Base-by-base conservation (phyloP, 306 rosid genomes). In the Alnus glutinosa region DNA sequence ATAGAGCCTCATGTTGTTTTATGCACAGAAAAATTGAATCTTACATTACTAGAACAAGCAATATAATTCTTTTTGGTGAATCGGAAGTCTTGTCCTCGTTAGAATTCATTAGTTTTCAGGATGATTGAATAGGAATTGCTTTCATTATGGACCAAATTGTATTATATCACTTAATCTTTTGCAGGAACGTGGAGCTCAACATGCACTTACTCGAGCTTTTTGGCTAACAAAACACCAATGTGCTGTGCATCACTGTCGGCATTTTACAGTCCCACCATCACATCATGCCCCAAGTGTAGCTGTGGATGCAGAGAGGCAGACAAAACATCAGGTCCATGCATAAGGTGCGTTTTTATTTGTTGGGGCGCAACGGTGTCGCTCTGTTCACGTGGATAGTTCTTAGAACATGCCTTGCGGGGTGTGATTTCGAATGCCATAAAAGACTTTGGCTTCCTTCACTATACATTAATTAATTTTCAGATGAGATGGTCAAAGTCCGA, bases 241-340 rank as follows among this genome's bases (percentile, higher is more conserved):
- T 92, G 97, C 55, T 92, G 96, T 68, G 93, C 87, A 76, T 94
- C 98, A 28, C 86, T 92, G 73, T 94, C 98, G 61, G 70, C 98
- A 73, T 92, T 94, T 80, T 94, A 94, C 87, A 86, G 80, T 78
- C 92, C 92, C 18, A 36, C 28, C 36, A 69, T 94, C 91, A 89
- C 96, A 58, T 54, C 89, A 34, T 90, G 96, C 82, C 89, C 85
- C 18, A 62, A 61, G 12, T 92, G 96, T 78, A 89, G 92, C 79
- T 89, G 97, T 73, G 96, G 96, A 73, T 94, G 98, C 89, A 84
- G 84, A 66, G 79, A 79, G 71, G 81, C 85, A 32, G 87, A 81
- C 75, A 63, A 70, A 77, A 85, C 18, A 9, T 55, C 86, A 14
- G 30, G 10, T 7, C 61, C 77, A 30, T 90, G 98, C 78, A 70